Evolutionary conservation across 2,329 filamentous ascomycete species (phyloP), one percentile per base, ranked within the genome.

Genomic region (Aspergillus pseudoglaucus): DNA sequence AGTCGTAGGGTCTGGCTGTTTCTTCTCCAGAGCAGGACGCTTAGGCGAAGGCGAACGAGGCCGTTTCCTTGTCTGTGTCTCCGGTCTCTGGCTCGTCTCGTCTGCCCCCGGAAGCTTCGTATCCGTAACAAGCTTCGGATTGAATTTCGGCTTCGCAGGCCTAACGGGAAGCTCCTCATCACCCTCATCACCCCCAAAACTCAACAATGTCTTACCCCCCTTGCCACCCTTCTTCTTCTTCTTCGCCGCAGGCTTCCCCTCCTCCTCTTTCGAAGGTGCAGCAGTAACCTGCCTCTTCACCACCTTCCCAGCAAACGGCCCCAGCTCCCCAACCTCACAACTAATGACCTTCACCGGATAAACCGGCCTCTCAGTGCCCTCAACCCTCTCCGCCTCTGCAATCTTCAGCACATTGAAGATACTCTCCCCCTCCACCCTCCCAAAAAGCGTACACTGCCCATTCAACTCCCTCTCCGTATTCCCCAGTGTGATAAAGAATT

Each of bases 331-430:
- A 10, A 75, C 64, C 50, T 75, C 71, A 33, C 67, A 72, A 12
- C 65, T 68, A 1, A 66, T 69, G 46, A 98, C 84, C 66, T 84
- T 90, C 32, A 89, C 81, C 0, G 91, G 85, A 66, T 95, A 98
- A 43, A 94, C 70, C 2, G 91, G 91, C 52, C 89, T 79, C 54
- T 97, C 91, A 6, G 81, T 84, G 14, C 83, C 85, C 47, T 88
- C 84, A 22, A 85, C 81, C 15, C 94, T 74, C 63, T 97, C 93
- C 0, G 81, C 82, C 64, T 97, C 90, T 17, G 87, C 90, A 77
- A 97, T 95, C 70, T 90, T 94, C 62, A 90, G 84, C 61, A 98
- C 68, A 66, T 96, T 97, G 72, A 94, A 98, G 47, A 98, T 93
- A 14, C 91, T 96, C 55, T 97, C 89, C 23, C 91, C 93, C 32